Base-by-base conservation (phyloP, 2,329 filamentous ascomycete species). In the Ophiognomonia clavigignenti-juglandacearum region DNA sequence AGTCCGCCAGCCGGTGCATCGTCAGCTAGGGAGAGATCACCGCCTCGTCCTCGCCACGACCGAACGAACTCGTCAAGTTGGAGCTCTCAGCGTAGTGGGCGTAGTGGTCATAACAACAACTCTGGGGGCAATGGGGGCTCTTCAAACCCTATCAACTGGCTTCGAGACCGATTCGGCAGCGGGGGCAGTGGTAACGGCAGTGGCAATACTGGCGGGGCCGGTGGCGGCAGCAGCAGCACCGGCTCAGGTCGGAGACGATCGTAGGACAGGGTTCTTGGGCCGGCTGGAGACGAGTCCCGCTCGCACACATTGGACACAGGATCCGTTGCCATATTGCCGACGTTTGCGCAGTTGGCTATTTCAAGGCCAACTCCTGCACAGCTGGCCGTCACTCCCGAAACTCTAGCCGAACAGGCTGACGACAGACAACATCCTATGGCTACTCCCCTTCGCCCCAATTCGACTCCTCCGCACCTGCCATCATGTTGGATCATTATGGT, bases 91-190 rank as follows among this genome's bases (percentile, higher is more conserved):
- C 47, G 31, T 22, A 39, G 42, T 19, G 35, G 37, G 16, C 39
- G 45, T 11, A 31, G 40, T 27, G 27, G 32, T 26, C 29, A 42
- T 39, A 38, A 36, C 34, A 36, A 42, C 41, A 38, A 36, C 34
- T 11, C 43, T 10, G 14, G 44, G 19, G 39, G 46, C 11, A 44
- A 44, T 8, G 40, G 50, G 16, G 45, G 44, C 18, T 52, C 51
- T 14, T 46, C 39, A 22, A 50, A 50, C 11, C 46, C 54, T 34
- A 19, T 59, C 11, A 53, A 43, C 16, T 61, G 58, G 58, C 34
- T 59, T 27, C 54, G 58, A 32, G 56, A 59, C 24, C 54, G 56
- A 22, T 56, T 57, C 27, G 19, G 38, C 31, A 38, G 50, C 23
- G 39, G 31, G 16, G 42, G 45, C 5, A 31, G 31, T 20, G 24